Conservation (phyloP, 1,284 basidiomycete genomes). For the Afroboletus lepidellus region DNA sequence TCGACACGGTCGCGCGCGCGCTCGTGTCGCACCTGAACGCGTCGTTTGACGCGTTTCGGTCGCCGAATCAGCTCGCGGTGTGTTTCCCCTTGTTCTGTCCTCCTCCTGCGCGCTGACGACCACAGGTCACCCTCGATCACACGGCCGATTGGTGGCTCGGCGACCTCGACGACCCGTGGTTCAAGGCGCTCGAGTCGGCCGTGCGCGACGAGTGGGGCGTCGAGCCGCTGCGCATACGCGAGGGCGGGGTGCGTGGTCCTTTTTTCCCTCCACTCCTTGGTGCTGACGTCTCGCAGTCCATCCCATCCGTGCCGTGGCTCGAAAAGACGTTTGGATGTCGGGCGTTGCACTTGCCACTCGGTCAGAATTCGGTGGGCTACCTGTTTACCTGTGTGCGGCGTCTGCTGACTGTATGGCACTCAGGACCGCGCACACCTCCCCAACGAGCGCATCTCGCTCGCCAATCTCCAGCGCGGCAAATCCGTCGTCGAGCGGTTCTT, state of each 20-base stretch:
- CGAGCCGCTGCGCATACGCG: slow-evolving; percentile 84
- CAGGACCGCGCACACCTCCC: slow-evolving; percentile 87
- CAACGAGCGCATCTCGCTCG: slow-evolving; percentile 78
- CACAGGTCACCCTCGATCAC: slow-evolving; percentile 75
- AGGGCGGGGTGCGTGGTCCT: slow-evolving; percentile 79
- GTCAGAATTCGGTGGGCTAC: slow-evolving; percentile 69
- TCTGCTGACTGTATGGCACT: too few relatives aligned
- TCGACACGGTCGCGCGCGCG: slow-evolving; percentile 65
- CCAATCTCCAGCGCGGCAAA: slow-evolving; percentile 74
- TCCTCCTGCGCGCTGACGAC: neutral
- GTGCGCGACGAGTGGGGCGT: slow-evolving; percentile 84
- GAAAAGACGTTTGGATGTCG: slow-evolving; percentile 87
- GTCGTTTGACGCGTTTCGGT: slow-evolving; percentile 63
- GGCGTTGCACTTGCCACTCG: slow-evolving; percentile 87
- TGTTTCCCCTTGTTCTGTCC: too few relatives aligned
- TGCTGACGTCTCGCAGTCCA: slow-evolving; percentile 46
- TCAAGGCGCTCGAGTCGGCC: slow-evolving; percentile 78
- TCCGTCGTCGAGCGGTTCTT: slow-evolving; percentile 75
- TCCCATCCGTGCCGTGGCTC: slow-evolving; percentile 88
- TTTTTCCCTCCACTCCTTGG: neutral
- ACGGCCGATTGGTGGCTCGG: slow-evolving; percentile 97
- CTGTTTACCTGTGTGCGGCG: neutral
- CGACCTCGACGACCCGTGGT: slow-evolving; percentile 78
- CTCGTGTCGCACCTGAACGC: slow-evolving; percentile 60
- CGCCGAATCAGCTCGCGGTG: slow-evolving; percentile 74